Base-by-base conservation (phyloP, 1,139 yeast genomes). In the Debaryomycetaceae sp. region DNA sequence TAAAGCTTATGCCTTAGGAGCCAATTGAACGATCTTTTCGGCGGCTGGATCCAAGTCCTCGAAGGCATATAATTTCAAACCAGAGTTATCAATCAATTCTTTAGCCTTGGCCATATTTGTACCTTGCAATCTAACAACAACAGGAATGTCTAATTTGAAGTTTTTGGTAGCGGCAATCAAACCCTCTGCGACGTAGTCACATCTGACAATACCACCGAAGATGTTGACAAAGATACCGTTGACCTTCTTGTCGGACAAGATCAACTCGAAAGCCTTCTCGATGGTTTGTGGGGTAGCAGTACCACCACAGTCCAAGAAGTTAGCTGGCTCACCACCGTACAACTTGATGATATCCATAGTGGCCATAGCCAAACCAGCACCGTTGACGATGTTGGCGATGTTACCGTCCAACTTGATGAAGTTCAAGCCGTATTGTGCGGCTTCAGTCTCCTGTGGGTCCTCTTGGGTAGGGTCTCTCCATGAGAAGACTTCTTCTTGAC, bases 311-410 rank as follows among this genome's bases (percentile, higher is more conserved):
- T 93, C 99, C 70, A 93, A 82, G 81, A 93, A 93, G 80, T 93
- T 93, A 56, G 99, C 99, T 60, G 99, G 99, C 60, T 84, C 89
- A 69, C 99, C 99, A 62, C 98, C 98, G 76, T 90, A 87, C 62
- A 95, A 81, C 78, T 95, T 91, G 78, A 93, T 89, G 68, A 95
- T 95, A 72, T 93, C 99, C 98, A 93, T 91, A 56, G 99, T 93
- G 61, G 99, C 99, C 99, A 93, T 93, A 62, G 99, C 99, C 65
- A 93, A 83, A 72, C 99, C 99, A 48, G 99, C 99, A 77, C 99
- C 99, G 71, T 93, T 93, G 66, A 93, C 99, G 55, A 93, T 80
- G 78, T 97, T 93, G 62, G 99, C 99, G 64, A 93, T 91, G 79
- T 89, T 88, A 71, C 99, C 99, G 66, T 93, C 95, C 65, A 93